A percentile compares a stretch with the other conserved stretches of the same genome.
phyloP scores from a whole-genome alignment of 1,139 yeast species.

The Blastobotrys illinoisensis region DNA sequence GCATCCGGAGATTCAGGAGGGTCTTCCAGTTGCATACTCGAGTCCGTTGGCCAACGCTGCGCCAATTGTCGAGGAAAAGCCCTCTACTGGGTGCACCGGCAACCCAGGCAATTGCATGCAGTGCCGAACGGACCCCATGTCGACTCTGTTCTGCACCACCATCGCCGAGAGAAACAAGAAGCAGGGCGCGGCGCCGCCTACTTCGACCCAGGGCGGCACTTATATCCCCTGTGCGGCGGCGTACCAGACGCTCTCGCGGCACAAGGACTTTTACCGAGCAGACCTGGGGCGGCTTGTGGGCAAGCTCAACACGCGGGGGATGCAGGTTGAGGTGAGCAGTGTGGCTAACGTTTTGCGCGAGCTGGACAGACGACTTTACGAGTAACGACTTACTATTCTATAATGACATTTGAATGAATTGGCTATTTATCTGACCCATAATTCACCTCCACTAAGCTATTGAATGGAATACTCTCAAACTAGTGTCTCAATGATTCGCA shows the following conservation, averaged over 20 bases:
- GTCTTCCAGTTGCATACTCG: conserved; percentile 22
- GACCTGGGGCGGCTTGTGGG: conserved; percentile 73
- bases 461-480: no score
- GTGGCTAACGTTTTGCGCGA: conserved; percentile 80
- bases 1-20: conserved; percentile 43
- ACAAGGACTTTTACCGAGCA: conserved; percentile 64
- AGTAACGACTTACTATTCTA: conserved; percentile 7
- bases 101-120: conserved; percentile 83
- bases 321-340: conserved; percentile 83
- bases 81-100: conserved; percentile 52
- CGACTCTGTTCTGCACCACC: conserved; percentile 81
- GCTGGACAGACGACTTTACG: conserved; percentile 61
- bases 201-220: conserved; percentile 37
- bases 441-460: no score
- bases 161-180: conserved; percentile 46
- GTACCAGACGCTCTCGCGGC: conserved; percentile 75
- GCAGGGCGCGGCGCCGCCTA: conserved; percentile 11
- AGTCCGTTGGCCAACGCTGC: not conserved
- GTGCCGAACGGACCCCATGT: conserved; percentile 85
- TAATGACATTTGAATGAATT: not conserved
- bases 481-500: no score
- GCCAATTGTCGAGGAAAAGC: conserved; percentile 20
- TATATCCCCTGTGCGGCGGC: conserved; percentile 88
- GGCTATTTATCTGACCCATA: not conserved
- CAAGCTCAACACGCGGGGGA: conserved; percentile 71